Conservation (phyloP, 192 early-diverging fungal species). For the Helicostylum pulchrum region DNA sequence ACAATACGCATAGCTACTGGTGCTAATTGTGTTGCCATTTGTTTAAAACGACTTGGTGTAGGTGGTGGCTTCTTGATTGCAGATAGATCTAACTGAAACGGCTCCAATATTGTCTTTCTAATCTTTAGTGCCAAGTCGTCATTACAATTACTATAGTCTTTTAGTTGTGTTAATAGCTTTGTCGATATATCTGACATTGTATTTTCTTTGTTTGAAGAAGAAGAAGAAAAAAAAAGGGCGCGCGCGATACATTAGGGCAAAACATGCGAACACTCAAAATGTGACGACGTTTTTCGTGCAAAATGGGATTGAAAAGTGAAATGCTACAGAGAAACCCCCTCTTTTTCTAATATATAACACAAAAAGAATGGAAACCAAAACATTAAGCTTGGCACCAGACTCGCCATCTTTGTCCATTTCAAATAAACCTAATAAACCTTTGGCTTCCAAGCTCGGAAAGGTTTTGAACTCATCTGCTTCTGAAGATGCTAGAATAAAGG, state of each 20-base stretch:
- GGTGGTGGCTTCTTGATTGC: conserved; percentile 8
- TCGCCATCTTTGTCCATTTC: background rate
- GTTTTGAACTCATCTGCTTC: conserved; percentile 20
- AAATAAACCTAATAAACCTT: conserved; percentile 29
- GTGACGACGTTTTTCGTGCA: no score
- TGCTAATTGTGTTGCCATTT: conserved; percentile 1
- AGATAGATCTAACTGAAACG: conserved; percentile 9
- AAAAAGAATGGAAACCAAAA: background rate
- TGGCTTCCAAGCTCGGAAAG: conserved; percentile 24
- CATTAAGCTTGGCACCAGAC: background rate
- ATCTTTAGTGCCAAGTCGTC: conserved; percentile 5
- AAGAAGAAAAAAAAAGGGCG: conserved; percentile 9
- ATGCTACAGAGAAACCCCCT: background rate
- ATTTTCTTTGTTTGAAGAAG: background rate
- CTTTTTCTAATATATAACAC: background rate
- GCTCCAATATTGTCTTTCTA: conserved; percentile 6
- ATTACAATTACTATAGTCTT: conserved; percentile 11
- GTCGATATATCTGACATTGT: conserved; percentile 3
- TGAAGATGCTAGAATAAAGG: conserved; percentile 27
- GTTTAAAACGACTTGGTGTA: background rate
- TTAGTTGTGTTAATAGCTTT: background rate
- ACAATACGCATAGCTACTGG: conserved; percentile 27
- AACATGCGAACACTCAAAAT: no score
- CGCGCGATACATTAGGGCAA: no score
- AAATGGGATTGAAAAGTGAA: no score